Evolutionary conservation across 1,284 basidiomycete species (phyloP).

Genomic region (Apiotrichum montevideense): DNA sequence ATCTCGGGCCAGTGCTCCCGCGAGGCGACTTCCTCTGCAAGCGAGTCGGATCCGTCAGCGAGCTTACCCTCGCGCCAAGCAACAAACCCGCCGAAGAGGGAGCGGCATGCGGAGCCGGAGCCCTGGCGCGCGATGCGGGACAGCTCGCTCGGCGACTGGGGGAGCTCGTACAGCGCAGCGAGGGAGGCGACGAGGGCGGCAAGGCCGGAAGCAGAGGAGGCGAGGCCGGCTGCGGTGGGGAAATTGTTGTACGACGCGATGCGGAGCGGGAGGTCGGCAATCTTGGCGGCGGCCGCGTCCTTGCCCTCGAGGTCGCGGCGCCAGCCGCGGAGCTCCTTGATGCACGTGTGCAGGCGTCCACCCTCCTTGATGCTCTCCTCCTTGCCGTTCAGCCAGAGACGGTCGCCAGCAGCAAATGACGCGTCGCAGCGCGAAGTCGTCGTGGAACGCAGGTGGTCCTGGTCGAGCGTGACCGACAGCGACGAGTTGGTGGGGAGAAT

Average conservation of each 20-base stretch:
- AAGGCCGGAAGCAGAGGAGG: conserved; percentile 94
- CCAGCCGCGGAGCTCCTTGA: conserved; percentile 76
- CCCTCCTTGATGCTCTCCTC: conserved; percentile 81
- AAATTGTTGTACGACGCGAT: conserved; percentile 98
- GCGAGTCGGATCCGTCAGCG: conserved; percentile 72
- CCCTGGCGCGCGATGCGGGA: conserved; percentile 94
- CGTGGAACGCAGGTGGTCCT: conserved; percentile 89
- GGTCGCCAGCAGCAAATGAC: conserved; percentile 62
- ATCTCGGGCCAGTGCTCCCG: conserved; percentile 88
- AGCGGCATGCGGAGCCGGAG: conserved; percentile 94
- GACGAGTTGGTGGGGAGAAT: conserved; percentile 98
- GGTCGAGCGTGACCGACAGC: conserved; percentile 91
- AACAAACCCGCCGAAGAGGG: conserved; percentile 94
- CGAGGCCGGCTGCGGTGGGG: conserved; percentile 95
- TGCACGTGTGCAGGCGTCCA: conserved; percentile 77
- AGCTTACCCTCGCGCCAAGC: conserved; percentile 80
- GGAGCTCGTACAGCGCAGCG: conserved; percentile 76
- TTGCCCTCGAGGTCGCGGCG: conserved; percentile 68
- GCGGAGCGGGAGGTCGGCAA: conserved; percentile 69
- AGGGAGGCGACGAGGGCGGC: conserved; percentile 90
- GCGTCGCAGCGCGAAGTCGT: conserved; percentile 85
- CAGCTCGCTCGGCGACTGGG: conserved; percentile 61
- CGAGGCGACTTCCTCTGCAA: conserved; percentile 81
- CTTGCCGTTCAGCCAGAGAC: conserved; percentile 89
- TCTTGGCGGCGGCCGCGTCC: conserved; percentile 55